These are phyloP conservation scores for Ramaria sp. DNA, from an alignment of 768 basidiomycete species.

Conservation along the genomic window DNA sequence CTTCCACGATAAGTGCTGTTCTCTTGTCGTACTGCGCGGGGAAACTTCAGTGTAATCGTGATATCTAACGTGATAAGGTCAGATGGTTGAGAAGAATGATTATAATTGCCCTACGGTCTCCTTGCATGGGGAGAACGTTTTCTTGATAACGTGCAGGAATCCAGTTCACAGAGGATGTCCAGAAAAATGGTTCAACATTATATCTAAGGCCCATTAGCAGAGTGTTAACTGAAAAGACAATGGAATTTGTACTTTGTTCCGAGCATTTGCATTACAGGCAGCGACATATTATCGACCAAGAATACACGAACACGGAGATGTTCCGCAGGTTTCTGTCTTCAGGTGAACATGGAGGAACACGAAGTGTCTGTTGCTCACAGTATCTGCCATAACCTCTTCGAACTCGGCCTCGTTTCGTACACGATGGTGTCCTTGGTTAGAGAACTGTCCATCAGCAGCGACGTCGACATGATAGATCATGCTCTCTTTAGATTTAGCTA, in stretches of 20 bases:
- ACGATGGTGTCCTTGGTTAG: neutral
- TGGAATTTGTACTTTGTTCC: slow-evolving; percentile 33
- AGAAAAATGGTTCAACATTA: slow-evolving; percentile 52
- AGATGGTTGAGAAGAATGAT: neutral
- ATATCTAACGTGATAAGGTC: slow-evolving; percentile 28
- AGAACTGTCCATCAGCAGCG: slow-evolving; percentile 13
- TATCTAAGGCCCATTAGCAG: slow-evolving; percentile 24
- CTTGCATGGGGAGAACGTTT: slow-evolving; percentile 23
- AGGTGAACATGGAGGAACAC: neutral
- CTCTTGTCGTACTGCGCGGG: slow-evolving; percentile 20
- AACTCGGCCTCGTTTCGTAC: slow-evolving; percentile 17
- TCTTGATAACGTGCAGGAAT: slow-evolving; percentile 59
- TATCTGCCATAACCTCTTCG: slow-evolving; percentile 24
- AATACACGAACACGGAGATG: slow-evolving; percentile 34
- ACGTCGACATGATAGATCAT: slow-evolving; percentile 13
- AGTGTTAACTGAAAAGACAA: neutral
- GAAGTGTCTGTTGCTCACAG: slow-evolving; percentile 20
- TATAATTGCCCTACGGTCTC: slow-evolving; percentile 35
- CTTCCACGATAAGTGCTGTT: neutral
- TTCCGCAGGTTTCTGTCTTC: slow-evolving; percentile 20
- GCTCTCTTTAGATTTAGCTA: slow-evolving; percentile 13
- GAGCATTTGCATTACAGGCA: slow-evolving; percentile 42
- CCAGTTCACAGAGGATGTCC: slow-evolving; percentile 53
- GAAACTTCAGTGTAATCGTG: slow-evolving; percentile 46
- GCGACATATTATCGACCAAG: slow-evolving; percentile 40